These are phyloP conservation scores for Saturnispora zaruensis DNA, from an alignment of 805 yeast species.

Conservation along the genomic window DNA sequence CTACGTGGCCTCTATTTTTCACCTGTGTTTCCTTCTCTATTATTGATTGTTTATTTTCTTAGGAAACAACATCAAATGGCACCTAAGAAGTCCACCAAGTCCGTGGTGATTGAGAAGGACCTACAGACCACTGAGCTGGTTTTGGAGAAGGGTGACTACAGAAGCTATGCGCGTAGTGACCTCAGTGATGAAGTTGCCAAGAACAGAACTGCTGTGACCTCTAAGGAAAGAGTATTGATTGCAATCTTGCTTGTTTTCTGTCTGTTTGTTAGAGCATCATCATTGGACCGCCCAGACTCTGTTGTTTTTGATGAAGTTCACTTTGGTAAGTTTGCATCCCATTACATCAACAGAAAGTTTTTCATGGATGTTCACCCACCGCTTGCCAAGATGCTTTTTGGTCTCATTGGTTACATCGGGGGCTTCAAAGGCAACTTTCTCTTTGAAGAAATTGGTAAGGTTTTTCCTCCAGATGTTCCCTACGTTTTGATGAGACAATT, in stretches of 20 bases:
- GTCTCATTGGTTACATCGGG: conserved; percentile 56
- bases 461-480: conserved; percentile 51
- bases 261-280: conserved; percentile 47
- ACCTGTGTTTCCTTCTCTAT: neutral
- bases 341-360: conserved; percentile 64
- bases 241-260: conserved; percentile 39
- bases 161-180: conserved; percentile 48
- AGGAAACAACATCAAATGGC: conserved; percentile 15
- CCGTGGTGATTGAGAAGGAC: conserved; percentile 6
- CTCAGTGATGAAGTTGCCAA: conserved; percentile 35
- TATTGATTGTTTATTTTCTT: neutral
- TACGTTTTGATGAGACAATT: conserved; percentile 61
- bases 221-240: conserved; percentile 35
- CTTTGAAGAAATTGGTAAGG: conserved; percentile 59
- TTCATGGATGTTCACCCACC: conserved; percentile 92
- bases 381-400: conserved; percentile 70
- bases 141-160: conserved; percentile 40
- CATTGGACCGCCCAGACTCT: conserved; percentile 60
- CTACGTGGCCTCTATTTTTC: conserved; percentile 8
- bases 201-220: conserved; percentile 33
- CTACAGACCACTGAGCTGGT: conserved; percentile 35
- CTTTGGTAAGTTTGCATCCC: conserved; percentile 93
- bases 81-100: conserved; percentile 16
- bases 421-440: conserved; percentile 67
- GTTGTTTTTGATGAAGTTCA: conserved; percentile 69